Conservation (phyloP, 306 rosid species). For the Sicyos edulis region DNA sequence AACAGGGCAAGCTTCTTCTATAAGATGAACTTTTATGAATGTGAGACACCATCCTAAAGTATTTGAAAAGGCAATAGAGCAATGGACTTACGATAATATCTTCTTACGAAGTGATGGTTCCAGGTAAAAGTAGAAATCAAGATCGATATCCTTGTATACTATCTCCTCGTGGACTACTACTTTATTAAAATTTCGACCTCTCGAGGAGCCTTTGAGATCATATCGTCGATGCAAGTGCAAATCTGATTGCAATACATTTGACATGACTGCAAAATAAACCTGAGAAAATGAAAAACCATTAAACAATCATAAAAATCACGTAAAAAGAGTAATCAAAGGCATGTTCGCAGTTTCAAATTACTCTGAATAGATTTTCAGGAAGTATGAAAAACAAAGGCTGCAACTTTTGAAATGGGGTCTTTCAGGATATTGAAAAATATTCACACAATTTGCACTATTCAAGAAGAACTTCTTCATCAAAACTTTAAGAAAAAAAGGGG, state of each 20-base stretch:
- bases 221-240: slow-evolving; percentile 23
- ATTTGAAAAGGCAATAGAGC: not conserved
- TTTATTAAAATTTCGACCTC: slow-evolving; percentile 27
- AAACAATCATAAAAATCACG: not conserved
- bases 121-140: slow-evolving; percentile 35
- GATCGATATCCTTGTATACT: slow-evolving; percentile 38
- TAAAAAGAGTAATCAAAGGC: not conserved
- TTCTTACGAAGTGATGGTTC: slow-evolving; percentile 30
- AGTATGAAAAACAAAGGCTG: not conserved
- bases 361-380: not conserved
- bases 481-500: not conserved
- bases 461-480: not conserved
- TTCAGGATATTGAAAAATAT: not conserved
- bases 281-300: slow-evolving; percentile 22
- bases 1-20: not conserved
- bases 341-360: not conserved
- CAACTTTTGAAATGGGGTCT: not conserved
- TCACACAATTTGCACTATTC: not conserved
- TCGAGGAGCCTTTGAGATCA: slow-evolving; percentile 39
- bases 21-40: not conserved
- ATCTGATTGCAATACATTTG: slow-evolving; percentile 23
- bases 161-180: slow-evolving; percentile 14
- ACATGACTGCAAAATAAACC: slow-evolving; percentile 33
- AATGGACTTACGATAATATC: slow-evolving; percentile 33
- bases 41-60: no score